Percentiles rank a stretch among this genome's conserved stretches.
Conservation (phyloP, 1,284 basidiomycete genomes). For the Puccinia hordei region DNA sequence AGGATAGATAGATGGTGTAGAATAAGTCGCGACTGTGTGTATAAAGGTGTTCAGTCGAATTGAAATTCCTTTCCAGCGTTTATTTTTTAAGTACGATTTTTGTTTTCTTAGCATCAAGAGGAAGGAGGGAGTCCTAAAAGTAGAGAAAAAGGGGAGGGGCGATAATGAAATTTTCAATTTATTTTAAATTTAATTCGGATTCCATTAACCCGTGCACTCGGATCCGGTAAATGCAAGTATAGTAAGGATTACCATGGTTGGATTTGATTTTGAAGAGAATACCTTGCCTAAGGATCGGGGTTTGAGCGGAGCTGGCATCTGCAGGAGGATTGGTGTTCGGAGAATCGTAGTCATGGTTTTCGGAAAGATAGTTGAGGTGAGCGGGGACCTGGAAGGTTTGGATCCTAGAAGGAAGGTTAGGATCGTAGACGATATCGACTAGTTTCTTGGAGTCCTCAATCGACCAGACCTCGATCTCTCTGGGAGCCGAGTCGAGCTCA, state of each 20-base stretch:
- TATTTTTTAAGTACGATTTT: too few relatives aligned
- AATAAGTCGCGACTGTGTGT: too few relatives aligned
- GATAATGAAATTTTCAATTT: background rate
- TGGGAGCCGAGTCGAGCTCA: conserved; percentile 72
- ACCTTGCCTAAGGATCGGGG: conserved; percentile 67
- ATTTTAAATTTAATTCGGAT: conserved; percentile 11
- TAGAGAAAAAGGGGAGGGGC: background rate
- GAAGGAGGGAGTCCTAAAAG: too few relatives aligned
- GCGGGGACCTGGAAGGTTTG: conserved; percentile 54
- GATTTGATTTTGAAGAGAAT: conserved; percentile 75
- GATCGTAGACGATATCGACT: conserved; percentile 64
- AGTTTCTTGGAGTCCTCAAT: conserved; percentile 76
- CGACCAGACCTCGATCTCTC: conserved; percentile 84
- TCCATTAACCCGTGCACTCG: conserved; percentile 60
- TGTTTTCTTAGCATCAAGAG: too few relatives aligned
- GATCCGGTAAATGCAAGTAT: conserved; percentile 89
- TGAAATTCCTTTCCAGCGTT: too few relatives aligned
- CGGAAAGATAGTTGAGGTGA: background rate
- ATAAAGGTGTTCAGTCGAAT: too few relatives aligned
- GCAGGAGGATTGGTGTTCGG: conserved; percentile 57
- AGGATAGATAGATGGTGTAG: too few relatives aligned
- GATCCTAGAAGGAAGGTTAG: conserved; percentile 52
- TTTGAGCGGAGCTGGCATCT: conserved; percentile 63
- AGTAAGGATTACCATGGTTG: conserved; percentile 82
- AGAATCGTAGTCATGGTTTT: conserved; percentile 57